Evolutionary conservation across 768 basidiomycete genomes (phyloP), one percentile per base, ranked within the genome.

Genomic region (Sporobolomyces roseus): DNA sequence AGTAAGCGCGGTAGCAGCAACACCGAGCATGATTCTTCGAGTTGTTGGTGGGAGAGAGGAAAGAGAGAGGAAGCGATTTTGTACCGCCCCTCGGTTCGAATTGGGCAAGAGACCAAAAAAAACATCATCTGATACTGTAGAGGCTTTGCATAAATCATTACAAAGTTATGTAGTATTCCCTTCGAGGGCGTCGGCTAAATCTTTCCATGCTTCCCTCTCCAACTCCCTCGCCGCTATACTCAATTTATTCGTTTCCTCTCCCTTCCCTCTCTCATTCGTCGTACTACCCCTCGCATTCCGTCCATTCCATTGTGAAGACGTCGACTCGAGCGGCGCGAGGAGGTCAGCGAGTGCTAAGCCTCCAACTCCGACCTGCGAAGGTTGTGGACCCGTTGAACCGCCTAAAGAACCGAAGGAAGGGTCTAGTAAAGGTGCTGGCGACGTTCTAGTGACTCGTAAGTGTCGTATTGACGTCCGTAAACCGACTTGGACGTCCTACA

Each of bases 391-490:
- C 30, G 27, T n/a, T 19, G 65, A 51, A 19, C 54, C 12, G 12
- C 49, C 66, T 21, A 68, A 49, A 0, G 54, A 53, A 7, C 53
- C 66, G 35, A 68, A 65, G 5, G 53, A 33, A 9, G 71, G 71
- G 36, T 72, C 71, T 49, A 67, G 25, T 2, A 72, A 21, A 2
- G 71, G 66, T 7, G 66, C 66, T 0, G 71, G 43, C 3, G 66
- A 68, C 21, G 60, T 55, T 13, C 66, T 52, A 10, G 59, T 48
- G 17, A 65, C 48, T n/a, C 71, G 63, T 5, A 68, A 55, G 60
- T 72, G 71, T 17, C 71, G 66, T 59, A 72, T 72, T 1, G 71
- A 72, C 41, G 71, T 72, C 25, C 71, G 63, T 4, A 72, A 60
- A 5, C 53, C 59, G 32, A 72, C 63, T 54, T 72, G 71, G 33